A percentile compares a stretch with the other conserved stretches of the same genome.
phyloP scores from a whole-genome alignment of 768 basidiomycete genomes.

The Xerocomus brunneocitrinus region DNA sequence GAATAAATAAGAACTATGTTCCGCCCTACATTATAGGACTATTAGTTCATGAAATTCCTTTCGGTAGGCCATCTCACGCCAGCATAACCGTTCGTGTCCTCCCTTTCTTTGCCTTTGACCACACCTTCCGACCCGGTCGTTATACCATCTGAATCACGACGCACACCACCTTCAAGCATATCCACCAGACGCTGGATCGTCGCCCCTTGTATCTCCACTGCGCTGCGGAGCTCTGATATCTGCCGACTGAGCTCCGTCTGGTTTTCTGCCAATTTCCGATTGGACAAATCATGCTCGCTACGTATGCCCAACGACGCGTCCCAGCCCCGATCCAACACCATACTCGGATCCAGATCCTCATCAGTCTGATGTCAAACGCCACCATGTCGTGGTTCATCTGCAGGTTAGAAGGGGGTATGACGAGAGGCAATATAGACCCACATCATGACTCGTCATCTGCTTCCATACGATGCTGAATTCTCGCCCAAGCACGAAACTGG shows the following conservation, averaged over 20 bases:
- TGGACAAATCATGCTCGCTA: constrained; percentile 42
- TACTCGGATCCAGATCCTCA: not conserved
- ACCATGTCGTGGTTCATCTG: not conserved
- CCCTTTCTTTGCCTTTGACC: constrained; percentile 16
- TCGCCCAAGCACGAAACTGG: constrained; percentile 86
- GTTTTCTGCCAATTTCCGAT: constrained; percentile 60
- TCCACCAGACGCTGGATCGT: constrained; percentile 36
- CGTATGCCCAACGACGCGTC: constrained; percentile 5
- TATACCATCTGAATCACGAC: not conserved
- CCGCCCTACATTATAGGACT: not conserved
- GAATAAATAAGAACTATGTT: not conserved
- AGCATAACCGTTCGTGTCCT: not conserved
- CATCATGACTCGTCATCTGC: constrained; percentile 55
- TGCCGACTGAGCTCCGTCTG: constrained; percentile 63
- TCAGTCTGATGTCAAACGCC: not conserved
- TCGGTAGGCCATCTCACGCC: constrained; percentile 1
- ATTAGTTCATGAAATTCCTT: constrained; percentile 15
- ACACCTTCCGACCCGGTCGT: not conserved
- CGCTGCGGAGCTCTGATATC: constrained; percentile 51
- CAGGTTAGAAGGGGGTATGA: not conserved
- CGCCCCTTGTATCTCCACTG: constrained; percentile 57
- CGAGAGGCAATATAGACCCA: constrained; percentile 15
- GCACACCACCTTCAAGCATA: constrained; percentile 10
- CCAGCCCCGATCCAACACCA: constrained; percentile 1
- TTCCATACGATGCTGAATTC: constrained; percentile 94